These are phyloP conservation scores for Ophiostoma pallidulum DNA, from an alignment of 2,329 filamentous ascomycete genomes.

Conservation along the genomic window DNA sequence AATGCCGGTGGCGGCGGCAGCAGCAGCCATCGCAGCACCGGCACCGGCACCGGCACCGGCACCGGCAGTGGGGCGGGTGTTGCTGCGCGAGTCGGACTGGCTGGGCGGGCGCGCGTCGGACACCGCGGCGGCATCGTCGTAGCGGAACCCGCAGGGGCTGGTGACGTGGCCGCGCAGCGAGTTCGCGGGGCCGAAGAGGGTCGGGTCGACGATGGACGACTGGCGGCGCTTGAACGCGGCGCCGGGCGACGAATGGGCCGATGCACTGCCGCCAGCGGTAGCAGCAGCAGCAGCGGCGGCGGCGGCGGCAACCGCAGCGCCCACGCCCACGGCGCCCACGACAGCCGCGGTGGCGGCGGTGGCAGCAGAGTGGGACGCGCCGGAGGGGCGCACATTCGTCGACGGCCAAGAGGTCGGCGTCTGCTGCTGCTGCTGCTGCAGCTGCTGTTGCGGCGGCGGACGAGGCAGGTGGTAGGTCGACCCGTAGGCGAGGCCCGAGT, in stretches of 20 bases:
- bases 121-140: conserved; percentile 21
- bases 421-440: conserved; percentile 15
- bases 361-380: conserved; percentile 5
- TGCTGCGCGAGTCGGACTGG: conserved; percentile 14
- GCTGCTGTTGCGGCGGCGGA: conserved; percentile 19
- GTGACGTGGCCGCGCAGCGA: conserved; percentile 49
- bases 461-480: conserved; percentile 20
- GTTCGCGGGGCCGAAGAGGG: conserved; percentile 50
- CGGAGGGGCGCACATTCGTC: conserved; percentile 16
- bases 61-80: background rate
- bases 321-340: background rate
- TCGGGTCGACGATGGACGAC: conserved; percentile 46
- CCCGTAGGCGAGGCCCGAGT: conserved; percentile 36
- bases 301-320: conserved; percentile 23
- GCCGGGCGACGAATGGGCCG: conserved; percentile 9
- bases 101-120: conserved; percentile 11
- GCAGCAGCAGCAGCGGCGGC: background rate
- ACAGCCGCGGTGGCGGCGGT: background rate
- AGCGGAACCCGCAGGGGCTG: conserved; percentile 46
- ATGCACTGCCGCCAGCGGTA: background rate
- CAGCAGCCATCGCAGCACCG: background rate
- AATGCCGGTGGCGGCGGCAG: background rate
- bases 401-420: conserved; percentile 11
- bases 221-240: conserved; percentile 27
- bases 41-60: background rate